Evolutionary conservation across 2,329 filamentous ascomycete genomes (phyloP).

Genomic region (Colletotrichum lupini): DNA sequence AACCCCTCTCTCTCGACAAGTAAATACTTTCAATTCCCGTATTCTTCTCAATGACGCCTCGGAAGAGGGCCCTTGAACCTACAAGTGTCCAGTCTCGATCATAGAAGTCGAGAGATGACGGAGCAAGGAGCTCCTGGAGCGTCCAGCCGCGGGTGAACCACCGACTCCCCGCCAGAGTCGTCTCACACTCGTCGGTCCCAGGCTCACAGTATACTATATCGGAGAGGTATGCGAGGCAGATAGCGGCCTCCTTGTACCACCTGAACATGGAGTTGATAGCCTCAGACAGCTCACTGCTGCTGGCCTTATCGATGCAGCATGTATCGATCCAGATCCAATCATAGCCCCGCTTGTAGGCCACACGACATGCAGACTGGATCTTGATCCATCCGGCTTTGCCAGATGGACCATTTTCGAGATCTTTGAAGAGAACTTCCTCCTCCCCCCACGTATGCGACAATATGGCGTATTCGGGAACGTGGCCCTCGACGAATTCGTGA

Average conservation of each 20-base stretch:
- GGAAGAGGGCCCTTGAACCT: not conserved
- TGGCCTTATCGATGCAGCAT: conserved; percentile 48
- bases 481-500: not conserved
- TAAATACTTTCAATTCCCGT: not conserved
- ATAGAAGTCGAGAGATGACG: not conserved
- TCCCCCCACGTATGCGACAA: conserved; percentile 43
- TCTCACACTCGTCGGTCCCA: not conserved
- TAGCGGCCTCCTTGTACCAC: conserved; percentile 47
- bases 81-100: not conserved
- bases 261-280: conserved; percentile 42
- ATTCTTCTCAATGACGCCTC: not conserved
- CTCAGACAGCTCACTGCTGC: conserved; percentile 45
- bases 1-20: conserved; percentile 13
- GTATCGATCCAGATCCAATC: conserved; percentile 50
- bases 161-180: not conserved
- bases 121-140: conserved; percentile 4
- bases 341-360: conserved; percentile 39
- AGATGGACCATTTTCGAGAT: conserved; percentile 19
- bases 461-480: conserved; percentile 41
- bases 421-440: conserved; percentile 41
- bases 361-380: conserved; percentile 29
- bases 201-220: conserved; percentile 34
- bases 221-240: conserved; percentile 47
- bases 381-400: conserved; percentile 36
- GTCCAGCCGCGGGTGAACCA: conserved; percentile 25